phyloP scores from a whole-genome alignment of 78 protist genomes.

The Goniomonas avonlea region DNA sequence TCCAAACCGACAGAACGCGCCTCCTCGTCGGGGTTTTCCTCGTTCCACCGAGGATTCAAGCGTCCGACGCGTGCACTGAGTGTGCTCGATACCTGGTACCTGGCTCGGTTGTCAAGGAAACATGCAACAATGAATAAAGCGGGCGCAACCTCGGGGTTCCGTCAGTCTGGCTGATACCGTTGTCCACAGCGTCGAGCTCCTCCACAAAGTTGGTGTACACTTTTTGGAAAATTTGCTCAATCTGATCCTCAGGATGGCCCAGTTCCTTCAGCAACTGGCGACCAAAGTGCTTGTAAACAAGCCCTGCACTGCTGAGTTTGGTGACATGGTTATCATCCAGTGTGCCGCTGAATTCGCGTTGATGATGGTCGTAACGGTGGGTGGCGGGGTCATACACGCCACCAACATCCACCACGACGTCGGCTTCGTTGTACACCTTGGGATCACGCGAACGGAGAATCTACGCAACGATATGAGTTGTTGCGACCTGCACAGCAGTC shows the following conservation, averaged over 20 bases:
- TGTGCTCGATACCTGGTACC: conserved; percentile 31
- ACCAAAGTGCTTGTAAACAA: conserved; percentile 51
- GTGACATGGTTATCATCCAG: conserved; percentile 2
- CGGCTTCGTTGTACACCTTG: conserved; percentile 25
- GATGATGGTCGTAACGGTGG: background rate
- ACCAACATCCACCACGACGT: conserved; percentile 82
- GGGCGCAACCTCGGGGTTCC: too few relatives aligned
- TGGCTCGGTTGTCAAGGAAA: background rate
- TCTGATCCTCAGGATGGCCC: background rate
- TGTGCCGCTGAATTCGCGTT: conserved; percentile 61
- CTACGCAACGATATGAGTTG: conserved; percentile 29
- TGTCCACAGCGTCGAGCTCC: conserved; percentile 76
- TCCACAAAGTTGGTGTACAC: conserved; percentile 48
- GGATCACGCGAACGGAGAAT: conserved; percentile 53
- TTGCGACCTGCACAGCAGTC: background rate
- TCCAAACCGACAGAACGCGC: too few relatives aligned
- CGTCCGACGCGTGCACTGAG: conserved; percentile 48
- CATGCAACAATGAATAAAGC: background rate
- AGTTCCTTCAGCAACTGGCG: background rate
- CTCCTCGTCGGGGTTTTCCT: background rate
- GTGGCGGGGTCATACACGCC: conserved; percentile 58
- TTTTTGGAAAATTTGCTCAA: conserved; percentile 15
- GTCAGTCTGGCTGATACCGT: conserved; percentile 42
- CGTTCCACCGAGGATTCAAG: conserved; percentile 69
- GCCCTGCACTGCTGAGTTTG: conserved; percentile 48